Conservation (phyloP, 352 stramenopile species). For the Phytophthora pinifolia region DNA sequence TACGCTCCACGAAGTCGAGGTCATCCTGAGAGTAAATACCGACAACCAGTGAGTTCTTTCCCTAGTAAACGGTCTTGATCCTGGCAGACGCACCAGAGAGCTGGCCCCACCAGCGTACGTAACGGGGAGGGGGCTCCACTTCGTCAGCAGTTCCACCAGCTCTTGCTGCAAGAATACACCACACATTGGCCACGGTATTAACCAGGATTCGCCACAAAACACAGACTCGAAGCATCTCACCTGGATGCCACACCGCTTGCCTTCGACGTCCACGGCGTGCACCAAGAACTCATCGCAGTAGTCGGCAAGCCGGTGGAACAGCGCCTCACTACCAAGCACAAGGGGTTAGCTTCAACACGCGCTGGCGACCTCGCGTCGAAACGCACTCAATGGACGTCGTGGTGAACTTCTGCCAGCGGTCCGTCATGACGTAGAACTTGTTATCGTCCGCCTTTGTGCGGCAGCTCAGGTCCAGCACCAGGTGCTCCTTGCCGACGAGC, state of each 20-base stretch:
- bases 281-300: slow-evolving; percentile 98
- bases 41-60: neutral
- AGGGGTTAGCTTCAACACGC: slow-evolving; percentile 3
- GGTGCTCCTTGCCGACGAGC: slow-evolving; percentile 73
- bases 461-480: slow-evolving; percentile 97
- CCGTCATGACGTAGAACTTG: slow-evolving; percentile 95
- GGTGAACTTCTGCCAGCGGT: slow-evolving; percentile 98
- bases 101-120: slow-evolving; percentile 97
- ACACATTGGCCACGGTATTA: neutral
- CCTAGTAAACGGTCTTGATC: neutral
- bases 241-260: slow-evolving; percentile 94
- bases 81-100: slow-evolving; percentile 61
- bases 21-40: slow-evolving; percentile 70
- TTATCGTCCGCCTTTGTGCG: slow-evolving; percentile 83
- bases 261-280: slow-evolving; percentile 98
- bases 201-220: neutral
- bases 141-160: slow-evolving; percentile 91
- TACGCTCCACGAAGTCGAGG: slow-evolving; percentile 92
- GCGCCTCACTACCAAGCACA: slow-evolving; percentile 48
- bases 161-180: slow-evolving; percentile 80
- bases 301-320: slow-evolving; percentile 85
- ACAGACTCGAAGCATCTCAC: slow-evolving; percentile 21
- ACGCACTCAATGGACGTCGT: slow-evolving; percentile 87
- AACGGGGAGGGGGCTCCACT: slow-evolving; percentile 93
- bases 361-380: neutral